These are phyloP conservation scores for Phytophthora tubulina DNA, from an alignment of 352 stramenopile genomes.

Conservation along the genomic window DNA sequence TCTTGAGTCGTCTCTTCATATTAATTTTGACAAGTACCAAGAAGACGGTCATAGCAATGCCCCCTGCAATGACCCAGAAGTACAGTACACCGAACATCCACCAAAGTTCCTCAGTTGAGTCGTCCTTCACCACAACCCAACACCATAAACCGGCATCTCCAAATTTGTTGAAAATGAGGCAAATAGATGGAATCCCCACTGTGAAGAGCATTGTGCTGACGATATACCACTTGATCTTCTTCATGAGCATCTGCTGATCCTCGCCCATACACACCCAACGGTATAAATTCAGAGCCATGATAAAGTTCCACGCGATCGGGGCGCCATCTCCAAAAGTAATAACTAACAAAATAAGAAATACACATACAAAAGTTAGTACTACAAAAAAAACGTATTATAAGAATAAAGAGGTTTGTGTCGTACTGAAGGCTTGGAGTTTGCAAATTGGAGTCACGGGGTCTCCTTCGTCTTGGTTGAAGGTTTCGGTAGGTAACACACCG, in stretches of 20 bases:
- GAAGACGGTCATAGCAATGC: conserved; percentile 61
- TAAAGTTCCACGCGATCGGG: conserved; percentile 86
- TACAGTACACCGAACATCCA: conserved; percentile 84
- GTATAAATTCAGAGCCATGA: conserved; percentile 88
- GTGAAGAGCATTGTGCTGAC: conserved; percentile 66
- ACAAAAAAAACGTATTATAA: background rate
- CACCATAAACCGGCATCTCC: conserved; percentile 81
- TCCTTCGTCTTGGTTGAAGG: conserved; percentile 65
- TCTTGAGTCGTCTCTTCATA: conserved; percentile 75
- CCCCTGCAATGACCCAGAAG: conserved; percentile 77
- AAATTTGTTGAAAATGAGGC: conserved; percentile 68
- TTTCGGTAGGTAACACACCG: conserved; percentile 69
- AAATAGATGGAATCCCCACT: conserved; percentile 60
- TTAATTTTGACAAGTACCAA: conserved; percentile 85
- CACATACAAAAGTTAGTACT: background rate
- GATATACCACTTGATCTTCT: conserved; percentile 88
- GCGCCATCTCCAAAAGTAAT: conserved; percentile 81
- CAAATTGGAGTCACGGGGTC: conserved; percentile 68
- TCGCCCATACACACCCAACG: conserved; percentile 86
- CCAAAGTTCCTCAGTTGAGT: conserved; percentile 62
- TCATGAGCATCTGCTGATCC: conserved; percentile 86
- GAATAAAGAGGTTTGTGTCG: background rate
- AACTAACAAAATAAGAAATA: conserved; percentile 42
- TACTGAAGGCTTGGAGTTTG: conserved; percentile 80
- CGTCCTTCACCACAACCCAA: conserved; percentile 68